Base-by-base conservation (phyloP, 1,284 basidiomycete species). In the Pseudozyma hubeiensis region DNA sequence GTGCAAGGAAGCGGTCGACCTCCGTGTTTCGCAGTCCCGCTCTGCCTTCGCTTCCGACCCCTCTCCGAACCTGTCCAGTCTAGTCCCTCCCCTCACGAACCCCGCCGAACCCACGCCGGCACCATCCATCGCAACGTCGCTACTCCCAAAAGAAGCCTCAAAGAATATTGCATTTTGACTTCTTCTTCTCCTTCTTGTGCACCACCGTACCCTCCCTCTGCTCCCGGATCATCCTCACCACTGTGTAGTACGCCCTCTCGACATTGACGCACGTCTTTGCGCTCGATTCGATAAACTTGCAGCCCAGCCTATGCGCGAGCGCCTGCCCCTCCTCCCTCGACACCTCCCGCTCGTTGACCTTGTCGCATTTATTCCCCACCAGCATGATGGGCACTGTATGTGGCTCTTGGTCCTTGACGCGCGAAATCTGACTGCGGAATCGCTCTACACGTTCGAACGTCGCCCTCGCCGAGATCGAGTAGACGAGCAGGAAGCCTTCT, bases 351-450 rank as follows among this genome's bases (percentile, higher is more conserved):
- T 94, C 93, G 66, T 88, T 89, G 37, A 88, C 88, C 56, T 94
- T 89, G 84, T 95, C 93, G 64, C 92, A 88, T 85, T 95, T 95
- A 55, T 93, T 94, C 45, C 93, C 93, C 16, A 93, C 92, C 11
- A 94, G 88, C 39, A 94, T 91, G 75, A 95, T 91, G 9, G 93
- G 93, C 7, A 85, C 82, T 5, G 77, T 82, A 64, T 82, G 74
- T 64, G 77, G 81, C 49, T 86, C 85, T 59, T 85, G 75, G 39
- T 81, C 81, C 60, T 83, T 83, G 24, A 83, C 81, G 47, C 81
- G 65, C 31, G 73, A 76, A 53, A 86, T 85, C 57, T 86, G 85
- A 40, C 77, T 73, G 34, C 81, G 70, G 74, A 86, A 86, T 37
- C 79, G 66, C 52, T 84, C 83, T 43, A 86, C 82, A 16, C 85